Conservation (phyloP, 2,329 filamentous ascomycete species). For the Penicillium digitatum region DNA sequence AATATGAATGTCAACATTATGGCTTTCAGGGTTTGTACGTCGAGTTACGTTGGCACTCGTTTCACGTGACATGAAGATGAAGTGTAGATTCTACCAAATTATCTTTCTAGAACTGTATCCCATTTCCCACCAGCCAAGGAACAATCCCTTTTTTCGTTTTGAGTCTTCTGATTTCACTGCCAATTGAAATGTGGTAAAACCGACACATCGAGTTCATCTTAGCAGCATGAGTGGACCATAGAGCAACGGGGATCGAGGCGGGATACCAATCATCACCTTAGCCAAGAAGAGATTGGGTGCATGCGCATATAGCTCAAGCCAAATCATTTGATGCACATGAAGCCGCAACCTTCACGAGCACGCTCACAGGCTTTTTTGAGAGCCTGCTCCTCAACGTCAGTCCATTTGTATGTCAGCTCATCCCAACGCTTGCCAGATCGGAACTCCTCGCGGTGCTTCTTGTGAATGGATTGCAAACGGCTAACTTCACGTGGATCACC, state of each 20-base stretch:
- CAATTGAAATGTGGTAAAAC: background rate
- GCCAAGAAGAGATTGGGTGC: too few species aligned
- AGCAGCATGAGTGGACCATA: background rate
- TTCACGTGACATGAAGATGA: background rate
- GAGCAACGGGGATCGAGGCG: background rate
- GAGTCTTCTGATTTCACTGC: too few species aligned
- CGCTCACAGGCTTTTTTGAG: conserved; percentile 54
- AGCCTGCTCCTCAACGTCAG: conserved; percentile 59
- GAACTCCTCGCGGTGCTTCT: conserved; percentile 55
- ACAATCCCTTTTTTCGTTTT: background rate
- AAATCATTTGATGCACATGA: conserved; percentile 54
- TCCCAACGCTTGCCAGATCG: conserved; percentile 59
- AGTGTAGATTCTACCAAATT: background rate
- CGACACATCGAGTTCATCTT: background rate
- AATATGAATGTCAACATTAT: background rate
- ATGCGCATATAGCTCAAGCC: background rate
- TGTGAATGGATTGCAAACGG: conserved; percentile 55
- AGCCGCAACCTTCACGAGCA: conserved; percentile 57
- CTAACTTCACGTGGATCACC: conserved; percentile 57
- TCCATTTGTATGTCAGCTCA: conserved; percentile 60
- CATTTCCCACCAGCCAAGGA: background rate
- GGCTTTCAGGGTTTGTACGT: background rate
- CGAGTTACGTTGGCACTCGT: background rate
- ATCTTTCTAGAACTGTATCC: background rate
- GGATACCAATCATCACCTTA: background rate